Evolutionary conservation across 768 basidiomycete species (phyloP).

Genomic region (Paxillus ammoniavirescens): DNA sequence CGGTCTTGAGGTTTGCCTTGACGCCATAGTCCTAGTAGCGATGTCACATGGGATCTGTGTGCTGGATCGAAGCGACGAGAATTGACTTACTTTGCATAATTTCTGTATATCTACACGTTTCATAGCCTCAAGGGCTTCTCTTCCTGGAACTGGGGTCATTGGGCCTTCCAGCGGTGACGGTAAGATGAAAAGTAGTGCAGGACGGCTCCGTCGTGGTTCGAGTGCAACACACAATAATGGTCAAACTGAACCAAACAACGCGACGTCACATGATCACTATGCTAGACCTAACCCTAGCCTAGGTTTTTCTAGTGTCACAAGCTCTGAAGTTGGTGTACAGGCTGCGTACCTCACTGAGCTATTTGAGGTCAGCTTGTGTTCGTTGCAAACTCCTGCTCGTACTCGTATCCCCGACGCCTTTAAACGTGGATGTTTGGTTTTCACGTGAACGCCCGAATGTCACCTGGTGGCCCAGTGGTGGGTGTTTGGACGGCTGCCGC

Average conservation of each 20-base stretch:
- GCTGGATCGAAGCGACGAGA: constrained; percentile 11
- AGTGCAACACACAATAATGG: constrained; percentile 43
- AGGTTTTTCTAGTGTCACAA: background rate
- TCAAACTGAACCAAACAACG: constrained; percentile 45
- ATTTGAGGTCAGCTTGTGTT: no score
- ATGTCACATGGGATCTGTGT: constrained; percentile 14
- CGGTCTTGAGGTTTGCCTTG: constrained; percentile 80
- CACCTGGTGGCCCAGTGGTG: background rate
- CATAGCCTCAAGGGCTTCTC: constrained; percentile 52
- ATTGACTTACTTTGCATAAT: constrained; percentile 52
- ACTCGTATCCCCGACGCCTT: no score
- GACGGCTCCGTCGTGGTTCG: constrained; percentile 35
- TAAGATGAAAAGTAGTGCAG: constrained; percentile 13
- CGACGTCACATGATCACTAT: constrained; percentile 39
- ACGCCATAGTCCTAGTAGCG: constrained; percentile 72
- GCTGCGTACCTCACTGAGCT: no score
- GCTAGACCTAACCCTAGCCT: constrained; percentile 4
- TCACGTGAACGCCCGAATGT: background rate
- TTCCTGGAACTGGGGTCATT: constrained; percentile 43
- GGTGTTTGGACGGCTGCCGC: background rate
- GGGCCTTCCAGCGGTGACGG: constrained; percentile 3
- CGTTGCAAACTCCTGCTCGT: background rate
- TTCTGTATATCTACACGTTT: constrained; percentile 55
- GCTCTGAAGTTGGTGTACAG: no score
- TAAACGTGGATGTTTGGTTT: background rate